Base-by-base conservation (phyloP, 768 basidiomycete genomes). In the Mycena epipterygia region DNA sequence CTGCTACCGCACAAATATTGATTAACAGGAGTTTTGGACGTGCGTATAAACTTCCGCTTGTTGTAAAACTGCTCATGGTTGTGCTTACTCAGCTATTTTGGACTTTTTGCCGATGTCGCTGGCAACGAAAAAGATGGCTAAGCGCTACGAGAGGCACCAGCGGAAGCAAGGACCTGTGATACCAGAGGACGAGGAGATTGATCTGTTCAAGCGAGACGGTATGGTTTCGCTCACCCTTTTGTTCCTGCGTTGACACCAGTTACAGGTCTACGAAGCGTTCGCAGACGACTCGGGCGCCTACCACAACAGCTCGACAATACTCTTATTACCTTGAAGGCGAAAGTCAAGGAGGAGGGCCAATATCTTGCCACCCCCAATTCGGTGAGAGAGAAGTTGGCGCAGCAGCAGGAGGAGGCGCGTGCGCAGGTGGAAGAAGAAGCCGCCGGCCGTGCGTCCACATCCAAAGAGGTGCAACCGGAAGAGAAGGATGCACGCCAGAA, bases 31-130 rank as follows among this genome's bases (percentile, higher is more conserved):
- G 79, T 39, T 88, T 82, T 67, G 74, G 80, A 67, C 86, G 86
- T 87, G 69, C 68, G 84, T 81, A 23, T 27, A n/a, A 5, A 33
- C 30, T 27, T 41, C 41, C 21, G 27, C 33, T 29, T 23, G 4
- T 19, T 23, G 27, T 27, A 17, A 48, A 19, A 14, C 16, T 17
- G 23, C 30, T 67, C 14, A 67, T n/a, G 17, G 1, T 14, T 42
- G 39, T 27, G 32, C 5, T 19, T 25, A 27, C 30, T 11, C 71
- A 89, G 89, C 89, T 2, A 80, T 92, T 27, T 80, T 84, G 35
- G 76, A 84, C 21, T 86, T 86, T 71, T 79, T 92, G 25, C 91
- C 91, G 0, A 89, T 92, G 81, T 89, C 89, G 0, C 78, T 93
- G 49, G 89, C 91, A 2, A 90, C 88, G 37, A 85, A 87, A 73